phyloP scores from a whole-genome alignment of 352 stramenopile genomes.

The Pythium vanterpoolii region DNA sequence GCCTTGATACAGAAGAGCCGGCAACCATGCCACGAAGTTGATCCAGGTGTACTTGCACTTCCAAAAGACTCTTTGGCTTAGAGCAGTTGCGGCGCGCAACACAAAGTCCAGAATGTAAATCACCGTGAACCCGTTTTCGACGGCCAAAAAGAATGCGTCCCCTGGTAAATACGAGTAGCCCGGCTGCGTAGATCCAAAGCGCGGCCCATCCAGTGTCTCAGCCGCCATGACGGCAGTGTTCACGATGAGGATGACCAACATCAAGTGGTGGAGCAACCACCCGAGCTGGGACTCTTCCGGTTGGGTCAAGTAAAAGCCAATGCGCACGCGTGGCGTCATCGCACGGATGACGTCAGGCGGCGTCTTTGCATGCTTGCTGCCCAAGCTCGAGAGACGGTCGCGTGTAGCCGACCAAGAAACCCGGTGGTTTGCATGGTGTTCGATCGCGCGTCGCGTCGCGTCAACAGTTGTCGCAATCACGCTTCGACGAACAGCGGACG shows the following conservation, averaged over 20 bases:
- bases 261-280: slow-evolving; percentile 34
- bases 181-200: slow-evolving; percentile 37
- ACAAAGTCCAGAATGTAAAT: slow-evolving; percentile 50
- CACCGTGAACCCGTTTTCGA: slow-evolving; percentile 34
- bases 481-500: slow-evolving; percentile 2
- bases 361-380: slow-evolving; percentile 7
- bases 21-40: slow-evolving; percentile 29
- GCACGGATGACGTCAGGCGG: slow-evolving; percentile 24
- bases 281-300: slow-evolving; percentile 40
- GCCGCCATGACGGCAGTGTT: slow-evolving; percentile 38
- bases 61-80: slow-evolving; percentile 30
- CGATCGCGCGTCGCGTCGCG: not conserved
- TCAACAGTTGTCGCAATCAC: not conserved
- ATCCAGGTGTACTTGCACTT: slow-evolving; percentile 31
- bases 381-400: not conserved
- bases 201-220: slow-evolving; percentile 53
- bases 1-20: slow-evolving; percentile 27
- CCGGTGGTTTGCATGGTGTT: not conserved
- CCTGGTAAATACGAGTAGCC: slow-evolving; percentile 41
- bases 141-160: slow-evolving; percentile 22
- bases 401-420: slow-evolving; percentile 3
- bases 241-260: slow-evolving; percentile 34
- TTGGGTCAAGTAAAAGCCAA: slow-evolving; percentile 38
- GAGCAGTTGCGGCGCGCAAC: slow-evolving; percentile 24
- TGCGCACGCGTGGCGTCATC: slow-evolving; percentile 29